Percentiles rank a stretch among this genome's conserved stretches.
Conservation (phyloP, 768 basidiomycete species). For the Hygrocybe punicea region DNA sequence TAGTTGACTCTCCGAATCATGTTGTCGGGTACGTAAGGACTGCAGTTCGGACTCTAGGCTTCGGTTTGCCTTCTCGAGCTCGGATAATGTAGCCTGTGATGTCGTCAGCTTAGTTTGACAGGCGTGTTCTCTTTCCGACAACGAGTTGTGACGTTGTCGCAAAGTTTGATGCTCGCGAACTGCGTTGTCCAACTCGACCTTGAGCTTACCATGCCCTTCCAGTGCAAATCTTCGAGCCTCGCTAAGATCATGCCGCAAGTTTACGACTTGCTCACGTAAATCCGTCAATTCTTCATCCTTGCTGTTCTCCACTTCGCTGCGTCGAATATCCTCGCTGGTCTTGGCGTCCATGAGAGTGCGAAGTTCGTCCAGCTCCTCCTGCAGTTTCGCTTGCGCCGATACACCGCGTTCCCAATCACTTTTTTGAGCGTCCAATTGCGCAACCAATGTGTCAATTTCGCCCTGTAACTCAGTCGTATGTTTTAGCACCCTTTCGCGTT, state of each 20-base stretch:
- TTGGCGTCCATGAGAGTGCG: constrained; percentile 82
- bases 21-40: constrained; percentile 62
- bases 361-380: constrained; percentile 82
- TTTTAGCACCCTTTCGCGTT: constrained; percentile 52
- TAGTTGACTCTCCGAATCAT: constrained; percentile 62
- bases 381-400: constrained; percentile 56
- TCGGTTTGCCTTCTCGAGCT: constrained; percentile 68
- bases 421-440: constrained; percentile 59
- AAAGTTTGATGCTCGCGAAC: constrained; percentile 58
- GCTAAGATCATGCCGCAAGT: constrained; percentile 64
- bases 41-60: constrained; percentile 70
- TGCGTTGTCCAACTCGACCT: constrained; percentile 68
- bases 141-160: constrained; percentile 56
- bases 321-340: constrained; percentile 78
- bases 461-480: constrained; percentile 68
- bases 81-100: constrained; percentile 46
- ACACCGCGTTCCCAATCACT: constrained; percentile 47
- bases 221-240: constrained; percentile 58
- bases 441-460: constrained; percentile 60
- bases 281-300: constrained; percentile 79
- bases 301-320: constrained; percentile 80
- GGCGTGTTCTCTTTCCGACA: constrained; percentile 58
- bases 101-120: constrained; percentile 50
- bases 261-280: constrained; percentile 60
- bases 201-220: constrained; percentile 69